These are phyloP conservation scores for Saccharomycopsis sp. DNA, from an alignment of 805 yeast species.

Conservation along the genomic window DNA sequence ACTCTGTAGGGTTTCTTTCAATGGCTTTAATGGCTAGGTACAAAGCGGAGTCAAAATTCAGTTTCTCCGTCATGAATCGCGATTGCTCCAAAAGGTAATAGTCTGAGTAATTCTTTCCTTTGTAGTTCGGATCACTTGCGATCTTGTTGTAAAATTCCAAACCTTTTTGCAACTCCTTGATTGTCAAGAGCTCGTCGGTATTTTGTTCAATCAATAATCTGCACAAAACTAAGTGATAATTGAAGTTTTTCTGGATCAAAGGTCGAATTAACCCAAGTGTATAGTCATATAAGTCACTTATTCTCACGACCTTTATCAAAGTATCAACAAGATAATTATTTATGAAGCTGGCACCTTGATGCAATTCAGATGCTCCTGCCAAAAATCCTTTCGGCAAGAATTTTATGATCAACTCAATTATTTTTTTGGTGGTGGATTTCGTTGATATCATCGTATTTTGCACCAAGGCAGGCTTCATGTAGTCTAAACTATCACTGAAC, in stretches of 20 bases:
- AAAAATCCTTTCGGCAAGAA: slow-evolving; percentile 40
- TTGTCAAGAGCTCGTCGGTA: slow-evolving; percentile 13
- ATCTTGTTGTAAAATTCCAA: slow-evolving; percentile 6
- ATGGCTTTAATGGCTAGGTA: slow-evolving; percentile 52
- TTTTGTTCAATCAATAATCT: slow-evolving; percentile 7
- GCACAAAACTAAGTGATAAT: slow-evolving; percentile 15
- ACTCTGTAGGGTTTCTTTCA: slow-evolving; percentile 66
- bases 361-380: slow-evolving; percentile 34
- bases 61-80: slow-evolving; percentile 48
- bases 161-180: slow-evolving; percentile 16
- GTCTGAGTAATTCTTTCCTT: slow-evolving; percentile 18
- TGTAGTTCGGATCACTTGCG: neutral
- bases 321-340: slow-evolving; percentile 50
- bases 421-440: slow-evolving; percentile 29
- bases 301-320: slow-evolving; percentile 31
- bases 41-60: slow-evolving; percentile 46
- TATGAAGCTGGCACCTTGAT: slow-evolving; percentile 29
- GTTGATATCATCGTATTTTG: slow-evolving; percentile 38
- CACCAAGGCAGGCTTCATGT: slow-evolving; percentile 51
- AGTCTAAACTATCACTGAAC: slow-evolving; percentile 44
- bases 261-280: slow-evolving; percentile 33
- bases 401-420: slow-evolving; percentile 32
- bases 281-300: slow-evolving; percentile 32
- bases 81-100: slow-evolving; percentile 39
- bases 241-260: slow-evolving; percentile 13